Percentiles rank a stretch among this genome's conserved stretches.
These are phyloP conservation scores for Phytophthora uliginosa DNA, from an alignment of 352 stramenopile species.

Conservation along the genomic window DNA sequence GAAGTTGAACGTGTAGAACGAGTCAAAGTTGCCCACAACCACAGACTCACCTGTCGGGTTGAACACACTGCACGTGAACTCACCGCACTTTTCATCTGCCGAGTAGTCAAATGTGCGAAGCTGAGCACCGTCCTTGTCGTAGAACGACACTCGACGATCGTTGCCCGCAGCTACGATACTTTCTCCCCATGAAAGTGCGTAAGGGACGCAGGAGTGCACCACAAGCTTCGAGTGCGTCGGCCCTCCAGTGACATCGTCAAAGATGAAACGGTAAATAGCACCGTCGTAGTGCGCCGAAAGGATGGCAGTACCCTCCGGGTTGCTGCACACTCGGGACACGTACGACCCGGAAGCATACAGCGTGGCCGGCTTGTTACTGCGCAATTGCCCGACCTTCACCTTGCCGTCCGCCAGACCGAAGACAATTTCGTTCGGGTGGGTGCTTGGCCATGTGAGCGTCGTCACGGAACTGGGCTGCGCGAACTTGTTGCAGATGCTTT, in stretches of 20 bases:
- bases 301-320: slow-evolving; percentile 88
- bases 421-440: slow-evolving; percentile 94
- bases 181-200: slow-evolving; percentile 93
- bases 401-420: slow-evolving; percentile 96
- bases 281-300: slow-evolving; percentile 94
- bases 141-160: slow-evolving; percentile 93
- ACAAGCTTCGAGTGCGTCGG: slow-evolving; percentile 90
- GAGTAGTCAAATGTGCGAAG: slow-evolving; percentile 94
- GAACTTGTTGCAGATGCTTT: slow-evolving; percentile 98
- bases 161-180: slow-evolving; percentile 94
- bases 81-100: slow-evolving; percentile 81
- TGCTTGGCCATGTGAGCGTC: slow-evolving; percentile 91
- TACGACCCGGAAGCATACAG: slow-evolving; percentile 92
- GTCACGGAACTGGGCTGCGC: slow-evolving; percentile 87
- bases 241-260: slow-evolving; percentile 88
- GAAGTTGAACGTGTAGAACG: slow-evolving; percentile 93
- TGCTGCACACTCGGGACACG: slow-evolving; percentile 87
- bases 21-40: slow-evolving; percentile 95
- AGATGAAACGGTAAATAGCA: slow-evolving; percentile 94
- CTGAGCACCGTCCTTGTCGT: slow-evolving; percentile 89
- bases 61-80: slow-evolving; percentile 85
- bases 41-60: slow-evolving; percentile 94
- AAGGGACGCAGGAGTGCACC: slow-evolving; percentile 90
- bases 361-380: slow-evolving; percentile 94
- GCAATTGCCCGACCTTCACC: slow-evolving; percentile 94